These are phyloP conservation scores for Begonia loranthoides DNA, from an alignment of 306 rosid genomes.

Conservation along the genomic window DNA sequence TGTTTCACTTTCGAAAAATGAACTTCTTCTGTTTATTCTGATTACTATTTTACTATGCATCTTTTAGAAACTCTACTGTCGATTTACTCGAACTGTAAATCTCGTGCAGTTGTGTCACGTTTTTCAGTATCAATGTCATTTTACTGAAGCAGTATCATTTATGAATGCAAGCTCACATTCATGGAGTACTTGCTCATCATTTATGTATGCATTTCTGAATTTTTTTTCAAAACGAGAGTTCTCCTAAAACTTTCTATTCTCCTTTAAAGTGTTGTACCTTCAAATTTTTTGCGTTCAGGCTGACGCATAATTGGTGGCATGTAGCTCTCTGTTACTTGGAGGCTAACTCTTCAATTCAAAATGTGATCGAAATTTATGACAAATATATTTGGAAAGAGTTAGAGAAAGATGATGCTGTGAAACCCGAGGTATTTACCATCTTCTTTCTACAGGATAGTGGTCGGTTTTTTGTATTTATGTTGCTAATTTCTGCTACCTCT, in stretches of 20 bases:
- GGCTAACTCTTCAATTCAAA: constrained; percentile 49
- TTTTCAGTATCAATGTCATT: constrained; percentile 58
- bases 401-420: constrained; percentile 36
- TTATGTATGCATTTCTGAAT: constrained; percentile 38
- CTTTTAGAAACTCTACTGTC: constrained; percentile 1
- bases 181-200: constrained; percentile 50
- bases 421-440: constrained; percentile 35
- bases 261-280: constrained; percentile 9
- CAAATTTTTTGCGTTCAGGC: constrained; percentile 30
- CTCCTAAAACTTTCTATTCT: constrained; percentile 1
- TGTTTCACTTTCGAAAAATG: constrained; percentile 2
- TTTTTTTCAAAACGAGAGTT: constrained; percentile 2
- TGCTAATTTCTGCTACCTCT: constrained; percentile 7
- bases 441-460: constrained; percentile 4
- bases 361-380: constrained; percentile 51
- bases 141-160: constrained; percentile 75
- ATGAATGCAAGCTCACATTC: constrained; percentile 71
- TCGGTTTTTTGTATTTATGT: constrained; percentile 8
- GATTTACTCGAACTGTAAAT: constrained; percentile 10
- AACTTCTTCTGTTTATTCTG: constrained; percentile 6
- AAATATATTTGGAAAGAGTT: constrained; percentile 76
- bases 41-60: not conserved
- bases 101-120: constrained; percentile 77
- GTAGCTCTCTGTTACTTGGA: constrained; percentile 87
- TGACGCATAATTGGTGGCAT: constrained; percentile 99